Percentiles rank a stretch among this genome's conserved stretches.
Evolutionary conservation across 306 rosid genomes (phyloP).

Genomic region (Malus asiatica): DNA sequence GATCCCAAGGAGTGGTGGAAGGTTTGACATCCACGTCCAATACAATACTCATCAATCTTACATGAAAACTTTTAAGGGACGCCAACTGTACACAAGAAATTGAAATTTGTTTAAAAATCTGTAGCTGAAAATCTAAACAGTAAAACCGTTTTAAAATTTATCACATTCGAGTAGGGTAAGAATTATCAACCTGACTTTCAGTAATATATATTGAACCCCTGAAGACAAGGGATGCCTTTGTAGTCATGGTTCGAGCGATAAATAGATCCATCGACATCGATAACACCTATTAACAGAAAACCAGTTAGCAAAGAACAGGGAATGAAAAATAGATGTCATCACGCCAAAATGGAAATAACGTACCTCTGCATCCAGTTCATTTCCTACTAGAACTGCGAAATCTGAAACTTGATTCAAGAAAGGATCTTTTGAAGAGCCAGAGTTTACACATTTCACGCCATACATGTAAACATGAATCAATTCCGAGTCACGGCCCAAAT

Average conservation of each 20-base stretch:
- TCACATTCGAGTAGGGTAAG: background rate
- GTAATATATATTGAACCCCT: constrained; percentile 63
- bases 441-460: constrained; percentile 53
- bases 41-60: constrained; percentile 95
- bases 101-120: constrained; percentile 14
- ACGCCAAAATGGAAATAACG: constrained; percentile 11
- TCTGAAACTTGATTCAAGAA: constrained; percentile 92
- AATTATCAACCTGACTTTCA: constrained; percentile 66
- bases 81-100: constrained; percentile 56
- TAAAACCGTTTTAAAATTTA: constrained; percentile 7
- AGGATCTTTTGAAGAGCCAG: constrained; percentile 82
- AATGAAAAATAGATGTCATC: constrained; percentile 3
- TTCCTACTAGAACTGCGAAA: constrained; percentile 87
- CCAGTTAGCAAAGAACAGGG: constrained; percentile 5
- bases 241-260: constrained; percentile 96
- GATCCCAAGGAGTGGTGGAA: constrained; percentile 99
- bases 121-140: constrained; percentile 19
- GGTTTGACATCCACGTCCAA: constrained; percentile 99
- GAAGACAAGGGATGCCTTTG: constrained; percentile 92
- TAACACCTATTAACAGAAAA: constrained; percentile 62
- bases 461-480: constrained; percentile 64
- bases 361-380: constrained; percentile 99
- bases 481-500: constrained; percentile 49
- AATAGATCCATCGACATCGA: constrained; percentile 99
- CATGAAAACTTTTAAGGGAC: constrained; percentile 93